A percentile compares a stretch with the other conserved stretches of the same genome.
Evolutionary conservation across 78 protist species (phyloP).

Genomic region (Dictyostelium citrinum): DNA sequence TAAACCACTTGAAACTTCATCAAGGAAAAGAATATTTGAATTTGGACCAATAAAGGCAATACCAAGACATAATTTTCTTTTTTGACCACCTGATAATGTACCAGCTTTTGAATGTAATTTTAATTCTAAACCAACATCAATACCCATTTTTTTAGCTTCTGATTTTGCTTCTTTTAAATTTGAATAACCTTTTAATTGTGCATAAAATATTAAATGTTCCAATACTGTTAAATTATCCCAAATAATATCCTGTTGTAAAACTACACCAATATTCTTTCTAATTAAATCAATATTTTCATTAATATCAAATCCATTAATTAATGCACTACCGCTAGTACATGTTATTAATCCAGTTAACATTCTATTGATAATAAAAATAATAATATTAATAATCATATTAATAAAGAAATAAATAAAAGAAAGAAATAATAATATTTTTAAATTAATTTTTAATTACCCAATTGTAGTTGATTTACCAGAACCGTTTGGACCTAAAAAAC

Average conservation of each 20-base stretch:
- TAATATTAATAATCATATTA: too few relatives aligned
- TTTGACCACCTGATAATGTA: conserved; percentile 86
- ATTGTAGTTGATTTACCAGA: conserved; percentile 92
- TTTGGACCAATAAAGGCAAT: conserved; percentile 82
- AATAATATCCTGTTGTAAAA: conserved; percentile 70
- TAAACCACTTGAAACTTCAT: conserved; percentile 10
- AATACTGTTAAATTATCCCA: conserved; percentile 72
- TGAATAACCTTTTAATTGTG: conserved; percentile 74
- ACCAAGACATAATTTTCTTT: conserved; percentile 85
- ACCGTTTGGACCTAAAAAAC: conserved; percentile 85
- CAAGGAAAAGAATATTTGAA: conserved; percentile 67
- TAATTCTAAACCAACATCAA: conserved; percentile 29
- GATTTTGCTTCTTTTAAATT: conserved; percentile 84
- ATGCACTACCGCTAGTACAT: conserved; percentile 89
- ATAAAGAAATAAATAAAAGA: too few relatives aligned
- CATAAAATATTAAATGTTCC: conserved; percentile 81
- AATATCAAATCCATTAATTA: conserved; percentile 69
- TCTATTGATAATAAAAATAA: neutral
- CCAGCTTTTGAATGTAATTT: conserved; percentile 20
- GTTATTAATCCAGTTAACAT: conserved; percentile 82
- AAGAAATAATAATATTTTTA: neutral
- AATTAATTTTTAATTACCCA: neutral
- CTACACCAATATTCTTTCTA: conserved; percentile 40
- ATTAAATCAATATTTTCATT: neutral
- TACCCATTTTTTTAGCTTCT: conserved; percentile 22